Evolutionary conservation across 2,329 filamentous ascomycete species (phyloP).

Genomic region (Purpureocillium lavendulum): DNA sequence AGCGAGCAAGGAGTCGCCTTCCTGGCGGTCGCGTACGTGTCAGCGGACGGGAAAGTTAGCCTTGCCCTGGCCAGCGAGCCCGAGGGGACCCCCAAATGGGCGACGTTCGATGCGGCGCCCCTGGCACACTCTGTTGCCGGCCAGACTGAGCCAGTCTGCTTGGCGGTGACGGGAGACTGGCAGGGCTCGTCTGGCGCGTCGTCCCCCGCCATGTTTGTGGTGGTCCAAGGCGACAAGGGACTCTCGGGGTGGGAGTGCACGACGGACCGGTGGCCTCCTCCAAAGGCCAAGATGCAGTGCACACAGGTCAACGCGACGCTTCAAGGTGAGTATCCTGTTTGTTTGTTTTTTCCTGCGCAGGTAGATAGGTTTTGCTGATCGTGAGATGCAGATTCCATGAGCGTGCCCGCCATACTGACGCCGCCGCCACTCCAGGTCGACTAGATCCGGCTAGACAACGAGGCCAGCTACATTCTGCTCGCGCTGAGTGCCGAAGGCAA

Average conservation of each 20-base stretch:
- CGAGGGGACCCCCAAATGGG: constrained; percentile 4
- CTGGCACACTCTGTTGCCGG: constrained; percentile 7
- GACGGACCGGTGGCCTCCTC: constrained; percentile 7
- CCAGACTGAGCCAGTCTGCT: constrained; percentile 7
- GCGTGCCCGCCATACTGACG: not conserved
- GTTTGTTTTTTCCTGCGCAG: too few relatives aligned
- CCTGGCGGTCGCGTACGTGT: constrained; percentile 11
- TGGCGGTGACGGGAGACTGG: constrained; percentile 13
- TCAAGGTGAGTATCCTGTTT: constrained; percentile 7
- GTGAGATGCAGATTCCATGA: not conserved
- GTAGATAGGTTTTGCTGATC: too few relatives aligned
- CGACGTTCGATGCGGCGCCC: constrained; percentile 5
- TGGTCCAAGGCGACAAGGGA: constrained; percentile 7
- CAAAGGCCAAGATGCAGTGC: constrained; percentile 7
- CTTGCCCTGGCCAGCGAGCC: constrained; percentile 11
- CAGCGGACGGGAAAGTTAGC: constrained; percentile 7
- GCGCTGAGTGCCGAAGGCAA: constrained; percentile 4
- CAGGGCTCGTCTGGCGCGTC: constrained; percentile 1
- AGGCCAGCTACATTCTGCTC: constrained; percentile 7
- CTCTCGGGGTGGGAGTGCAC: constrained; percentile 12
- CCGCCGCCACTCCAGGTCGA: constrained; percentile 7
- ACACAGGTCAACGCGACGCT: constrained; percentile 6
- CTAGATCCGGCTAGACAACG: constrained; percentile 8
- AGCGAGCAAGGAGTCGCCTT: constrained; percentile 4
- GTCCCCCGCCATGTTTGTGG: constrained; percentile 7